Base-by-base conservation (phyloP, 306 rosid species). In the Astragalus glycyphyllos region DNA sequence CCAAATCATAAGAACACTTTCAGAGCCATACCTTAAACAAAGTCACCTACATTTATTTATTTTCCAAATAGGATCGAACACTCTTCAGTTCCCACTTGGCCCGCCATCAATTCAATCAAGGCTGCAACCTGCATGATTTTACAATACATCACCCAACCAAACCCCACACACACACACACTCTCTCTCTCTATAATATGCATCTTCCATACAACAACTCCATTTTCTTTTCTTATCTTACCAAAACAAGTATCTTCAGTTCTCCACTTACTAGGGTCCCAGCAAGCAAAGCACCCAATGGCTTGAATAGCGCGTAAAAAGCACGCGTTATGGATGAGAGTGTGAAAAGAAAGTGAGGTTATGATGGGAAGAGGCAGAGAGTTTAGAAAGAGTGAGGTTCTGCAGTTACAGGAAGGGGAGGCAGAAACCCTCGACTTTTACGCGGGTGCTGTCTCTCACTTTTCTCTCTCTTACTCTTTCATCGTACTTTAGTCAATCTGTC, bases 401-500 rank as follows among this genome's bases (percentile, higher is more conserved):
- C 8, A 35, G 44, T 59, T 41, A 70, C 56, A 44, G 35, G 40
- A 1, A 7, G 38, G 1, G 8, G 9, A 40, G 11, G 44, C 77
- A 78, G 69, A 73, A 67, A 37, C 83, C 82, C 86, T 82, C 86
- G 83, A 77, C 74, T 77, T 82, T 82, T 82, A 73, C 77, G 86
- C 86, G 82, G 41, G 77, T 62, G 29, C 41, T 75, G 80, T 65
- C 80, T n/a, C 64, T 35, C 51, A n/a, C n/a, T n/a, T n/a, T 8
- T 58, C 50, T 50, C 65, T 32, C 82, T 79, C 86, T 54, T 20
- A 71, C 83, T 74, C 87, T 83, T 84, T 87, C 93, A 90, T 87
- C 88, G 94, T 93, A 93, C 97, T 84, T 84, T 88, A 64, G 86
- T 86, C 90, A 79, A 37, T 26, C 75, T 77, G 47, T 84, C 84